A percentile compares a stretch with the other conserved stretches of the same genome.
Conservation (phyloP, 805 yeast species). For the Cyberlindnera euphorbiae region DNA sequence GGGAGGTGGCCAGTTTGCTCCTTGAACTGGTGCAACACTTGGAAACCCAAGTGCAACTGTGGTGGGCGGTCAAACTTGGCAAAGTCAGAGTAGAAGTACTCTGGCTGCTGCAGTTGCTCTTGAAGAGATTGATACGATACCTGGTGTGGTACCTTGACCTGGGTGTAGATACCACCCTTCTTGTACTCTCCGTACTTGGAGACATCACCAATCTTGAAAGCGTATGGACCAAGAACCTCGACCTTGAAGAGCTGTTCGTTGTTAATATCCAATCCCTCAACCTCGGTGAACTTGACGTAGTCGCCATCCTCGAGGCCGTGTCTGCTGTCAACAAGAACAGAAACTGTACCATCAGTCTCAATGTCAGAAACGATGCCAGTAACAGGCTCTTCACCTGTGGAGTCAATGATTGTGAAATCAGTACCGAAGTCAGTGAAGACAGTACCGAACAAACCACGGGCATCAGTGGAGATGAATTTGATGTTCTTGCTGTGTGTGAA, state of each 20-base stretch:
- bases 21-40: conserved; percentile 76
- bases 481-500: conserved; percentile 70
- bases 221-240: conserved; percentile 90
- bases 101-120: conserved; percentile 72
- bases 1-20: conserved; percentile 62
- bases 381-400: conserved; percentile 89
- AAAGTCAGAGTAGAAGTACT: conserved; percentile 74
- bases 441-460: conserved; percentile 84
- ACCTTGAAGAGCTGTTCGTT: conserved; percentile 71
- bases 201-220: conserved; percentile 64
- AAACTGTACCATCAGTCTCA: conserved; percentile 84
- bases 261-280: conserved; percentile 76
- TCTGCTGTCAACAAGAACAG: conserved; percentile 85
- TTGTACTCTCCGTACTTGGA: conserved; percentile 58
- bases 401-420: conserved; percentile 72
- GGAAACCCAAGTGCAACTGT: conserved; percentile 88
- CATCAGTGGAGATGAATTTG: conserved; percentile 76
- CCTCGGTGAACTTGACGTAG: conserved; percentile 80
- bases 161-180: conserved; percentile 87
- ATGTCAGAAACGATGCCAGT: conserved; percentile 87
- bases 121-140: conserved; percentile 58
- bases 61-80: conserved; percentile 93
- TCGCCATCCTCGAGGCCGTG: conserved; percentile 94
- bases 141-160: conserved; percentile 78
- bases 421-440: conserved; percentile 89